A percentile compares a stretch with the other conserved stretches of the same genome.
Evolutionary conservation across 441 rosid genomes (phyloP).

Genomic region (Euphorbia celastroides): DNA sequence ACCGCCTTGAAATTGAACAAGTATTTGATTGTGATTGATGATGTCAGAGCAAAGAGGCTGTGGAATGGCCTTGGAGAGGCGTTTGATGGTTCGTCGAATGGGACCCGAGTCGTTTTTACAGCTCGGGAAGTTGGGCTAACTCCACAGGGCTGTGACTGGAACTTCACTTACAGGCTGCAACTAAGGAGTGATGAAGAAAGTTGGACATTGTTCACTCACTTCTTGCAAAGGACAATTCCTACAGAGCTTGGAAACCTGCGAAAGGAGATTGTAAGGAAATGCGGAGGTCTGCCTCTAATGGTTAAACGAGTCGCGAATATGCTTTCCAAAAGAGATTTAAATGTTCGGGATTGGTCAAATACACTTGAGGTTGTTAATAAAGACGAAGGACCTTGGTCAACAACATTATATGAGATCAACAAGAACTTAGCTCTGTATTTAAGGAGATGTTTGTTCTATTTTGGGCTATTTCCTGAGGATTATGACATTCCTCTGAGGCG

Average conservation of each 20-base stretch:
- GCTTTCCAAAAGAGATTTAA: neutral
- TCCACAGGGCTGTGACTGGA: neutral
- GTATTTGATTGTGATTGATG: neutral
- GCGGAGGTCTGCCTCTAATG: neutral
- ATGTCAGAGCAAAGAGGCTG: neutral
- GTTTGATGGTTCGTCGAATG: neutral
- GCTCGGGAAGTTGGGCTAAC: neutral
- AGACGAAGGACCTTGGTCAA: conserved; percentile 3
- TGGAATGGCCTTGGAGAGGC: neutral
- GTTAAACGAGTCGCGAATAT: neutral
- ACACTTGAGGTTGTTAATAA: neutral
- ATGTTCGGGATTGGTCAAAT: neutral
- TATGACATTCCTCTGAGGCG: neutral
- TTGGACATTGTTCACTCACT: neutral
- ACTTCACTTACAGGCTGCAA: conserved; percentile 2
- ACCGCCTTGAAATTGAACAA: neutral
- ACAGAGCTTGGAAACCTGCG: neutral
- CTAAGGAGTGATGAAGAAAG: neutral
- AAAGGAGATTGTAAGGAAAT: neutral
- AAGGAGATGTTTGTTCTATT: conserved; percentile 11
- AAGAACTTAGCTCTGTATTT: conserved; percentile 2
- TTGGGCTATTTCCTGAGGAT: neutral
- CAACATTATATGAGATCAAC: neutral
- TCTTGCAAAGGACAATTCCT: neutral
- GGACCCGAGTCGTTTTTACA: neutral